phyloP scores from a whole-genome alignment of 73 alveolate genomes.

The Durusdinium trenchii region DNA sequence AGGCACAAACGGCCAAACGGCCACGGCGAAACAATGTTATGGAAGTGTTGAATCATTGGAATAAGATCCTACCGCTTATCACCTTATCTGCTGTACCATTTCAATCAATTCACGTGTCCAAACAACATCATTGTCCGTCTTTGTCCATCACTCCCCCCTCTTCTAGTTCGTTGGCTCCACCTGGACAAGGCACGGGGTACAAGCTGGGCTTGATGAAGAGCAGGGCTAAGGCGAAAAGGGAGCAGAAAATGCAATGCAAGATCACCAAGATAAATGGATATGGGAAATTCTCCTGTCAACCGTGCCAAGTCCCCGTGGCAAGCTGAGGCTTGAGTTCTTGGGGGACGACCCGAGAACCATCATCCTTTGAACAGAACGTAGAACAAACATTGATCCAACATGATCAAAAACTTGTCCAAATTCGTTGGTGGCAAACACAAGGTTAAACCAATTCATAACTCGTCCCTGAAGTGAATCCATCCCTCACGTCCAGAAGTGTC shows the following conservation, averaged over 20 bases:
- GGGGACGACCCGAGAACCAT: neutral
- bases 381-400: neutral
- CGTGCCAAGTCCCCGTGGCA: neutral
- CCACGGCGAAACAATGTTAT: neutral
- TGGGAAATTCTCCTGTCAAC: neutral
- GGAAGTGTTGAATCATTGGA: neutral
- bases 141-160: neutral
- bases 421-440: too few relatives aligned
- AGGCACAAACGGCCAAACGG: neutral
- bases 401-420: too few relatives aligned
- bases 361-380: neutral
- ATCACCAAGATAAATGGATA: constrained; percentile 42
- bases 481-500: too few relatives aligned
- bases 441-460: too few relatives aligned
- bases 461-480: too few relatives aligned
- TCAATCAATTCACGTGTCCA: too few relatives aligned
- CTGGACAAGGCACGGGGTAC: neutral
- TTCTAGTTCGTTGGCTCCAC: neutral
- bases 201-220: neutral
- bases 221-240: neutral
- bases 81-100: too few relatives aligned
- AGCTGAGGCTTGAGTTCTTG: neutral
- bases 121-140: too few relatives aligned
- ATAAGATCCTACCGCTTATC: too few relatives aligned
- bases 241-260: constrained; percentile 27